Evolutionary conservation across 1,284 basidiomycete genomes (phyloP).

Genomic region (Marasmius sp.): DNA sequence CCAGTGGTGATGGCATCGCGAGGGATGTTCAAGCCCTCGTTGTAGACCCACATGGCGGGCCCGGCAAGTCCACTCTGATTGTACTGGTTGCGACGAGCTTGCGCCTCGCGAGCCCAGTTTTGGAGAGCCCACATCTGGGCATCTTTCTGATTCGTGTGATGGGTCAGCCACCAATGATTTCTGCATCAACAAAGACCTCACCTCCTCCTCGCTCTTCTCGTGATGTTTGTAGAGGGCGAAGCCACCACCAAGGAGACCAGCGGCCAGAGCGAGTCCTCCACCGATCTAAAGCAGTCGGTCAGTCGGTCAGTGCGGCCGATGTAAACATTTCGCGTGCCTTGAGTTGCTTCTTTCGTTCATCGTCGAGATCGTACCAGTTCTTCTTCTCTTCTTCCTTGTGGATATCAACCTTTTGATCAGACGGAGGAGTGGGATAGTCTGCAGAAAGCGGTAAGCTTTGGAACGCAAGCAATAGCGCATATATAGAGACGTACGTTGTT

Average conservation of each 20-base stretch:
- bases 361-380: conserved; percentile 56
- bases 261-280: conserved; percentile 59
- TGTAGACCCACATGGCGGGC: conserved; percentile 63
- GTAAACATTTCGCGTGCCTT: conserved; percentile 38
- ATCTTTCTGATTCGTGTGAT: conserved; percentile 40
- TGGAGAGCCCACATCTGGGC: conserved; percentile 48
- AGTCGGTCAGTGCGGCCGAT: neutral
- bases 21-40: conserved; percentile 59
- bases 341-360: conserved; percentile 56
- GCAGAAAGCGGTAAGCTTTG: neutral
- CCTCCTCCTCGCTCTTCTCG: conserved; percentile 58
- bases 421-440: conserved; percentile 10
- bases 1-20: conserved; percentile 56
- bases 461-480: neutral
- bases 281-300: conserved; percentile 46
- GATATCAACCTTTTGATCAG: conserved; percentile 37
- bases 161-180: neutral
- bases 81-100: conserved; percentile 50
- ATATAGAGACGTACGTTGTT: conserved; percentile 15
- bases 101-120: conserved; percentile 61
- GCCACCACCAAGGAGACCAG: conserved; percentile 51
- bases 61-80: conserved; percentile 43
- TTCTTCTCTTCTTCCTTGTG: conserved; percentile 50
- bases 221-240: conserved; percentile 54
- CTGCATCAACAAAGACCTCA: conserved; percentile 20